Evolutionary conservation across 805 yeast genomes (phyloP), one percentile per base, ranked within the genome.

Genomic region (Candida sakaeoensis): DNA sequence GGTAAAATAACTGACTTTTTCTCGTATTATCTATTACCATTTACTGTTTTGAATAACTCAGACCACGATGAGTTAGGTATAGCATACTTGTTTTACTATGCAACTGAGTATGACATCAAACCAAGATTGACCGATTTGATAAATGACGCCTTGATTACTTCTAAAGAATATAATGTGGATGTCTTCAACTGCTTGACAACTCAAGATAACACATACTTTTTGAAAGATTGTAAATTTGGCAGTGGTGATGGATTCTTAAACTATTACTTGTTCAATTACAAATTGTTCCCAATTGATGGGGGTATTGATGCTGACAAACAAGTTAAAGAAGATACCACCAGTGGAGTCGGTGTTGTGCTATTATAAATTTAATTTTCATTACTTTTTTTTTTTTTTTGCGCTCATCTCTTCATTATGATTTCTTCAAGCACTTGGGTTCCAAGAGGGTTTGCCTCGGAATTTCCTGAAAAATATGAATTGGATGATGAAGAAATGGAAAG

Each of bases 361-460:
- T 72, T 91, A 31, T 89, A 54, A 27, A 13, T 15, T 14, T n/a
- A 30, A n/a, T n/a, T n/a, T n/a, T n/a, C n/a, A n/a, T n/a, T n/a
- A n/a, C n/a, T n/a, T n/a, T n/a, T n/a, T n/a, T n/a, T 33, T 33
- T 21, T 33, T 33, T 42, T 33, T 36, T 30, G n/a, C 18, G 19
- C 40, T 29, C 43, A 40, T 40, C 43, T 36, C 43, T 15, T 34
- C 36, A 22, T 13, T 8, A 89, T 90, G 96, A 83, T 91, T 48
- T 88, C 99, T 28, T 84, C 97, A 19, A 81, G 93, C 36, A 70
- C 82, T 37, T 93, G 99, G 98, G 96, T 91, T 17, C 97, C 98
- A 36, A 79, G 96, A 54, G 99, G 99, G 4, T 85, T 74, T 61
- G 95, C 99, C 21, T 77, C 95, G 27, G 97, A 90, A 61, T 86